Conservation (phyloP, 1,284 basidiomycete species). For the Inonotus obliquus region DNA sequence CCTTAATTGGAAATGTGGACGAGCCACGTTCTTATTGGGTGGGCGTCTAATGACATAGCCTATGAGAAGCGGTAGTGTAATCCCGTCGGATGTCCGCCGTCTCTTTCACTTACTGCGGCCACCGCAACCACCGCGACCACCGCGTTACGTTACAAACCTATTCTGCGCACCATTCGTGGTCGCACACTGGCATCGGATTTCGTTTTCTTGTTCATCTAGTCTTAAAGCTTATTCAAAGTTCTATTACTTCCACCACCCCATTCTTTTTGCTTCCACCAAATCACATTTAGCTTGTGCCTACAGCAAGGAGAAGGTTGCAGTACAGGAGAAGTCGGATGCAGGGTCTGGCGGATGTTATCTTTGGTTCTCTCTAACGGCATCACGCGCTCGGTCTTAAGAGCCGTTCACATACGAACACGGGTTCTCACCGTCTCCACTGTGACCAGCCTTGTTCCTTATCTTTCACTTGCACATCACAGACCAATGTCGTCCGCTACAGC, state of each 20-base stretch:
- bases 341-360: not conserved
- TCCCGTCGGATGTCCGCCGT: not conserved
- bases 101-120: not conserved
- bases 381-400: not conserved
- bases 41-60: not conserved
- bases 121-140: not conserved
- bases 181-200: too few relatives aligned
- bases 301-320: not conserved
- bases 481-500: constrained; percentile 6
- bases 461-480: constrained; percentile 9
- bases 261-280: not conserved
- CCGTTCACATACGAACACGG: not conserved
- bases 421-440: constrained; percentile 3
- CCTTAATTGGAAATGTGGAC: not conserved
- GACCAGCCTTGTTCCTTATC: not conserved
- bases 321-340: not conserved
- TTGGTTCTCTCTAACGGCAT: not conserved
- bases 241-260: not conserved
- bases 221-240: not conserved
- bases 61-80: not conserved
- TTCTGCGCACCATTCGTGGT: too few relatives aligned
- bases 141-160: not conserved
- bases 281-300: not conserved
- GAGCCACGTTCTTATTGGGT: not conserved
- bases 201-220: not conserved